Conservation (phyloP, 2,329 filamentous ascomycete genomes). For the Xylariaceae sp. region DNA sequence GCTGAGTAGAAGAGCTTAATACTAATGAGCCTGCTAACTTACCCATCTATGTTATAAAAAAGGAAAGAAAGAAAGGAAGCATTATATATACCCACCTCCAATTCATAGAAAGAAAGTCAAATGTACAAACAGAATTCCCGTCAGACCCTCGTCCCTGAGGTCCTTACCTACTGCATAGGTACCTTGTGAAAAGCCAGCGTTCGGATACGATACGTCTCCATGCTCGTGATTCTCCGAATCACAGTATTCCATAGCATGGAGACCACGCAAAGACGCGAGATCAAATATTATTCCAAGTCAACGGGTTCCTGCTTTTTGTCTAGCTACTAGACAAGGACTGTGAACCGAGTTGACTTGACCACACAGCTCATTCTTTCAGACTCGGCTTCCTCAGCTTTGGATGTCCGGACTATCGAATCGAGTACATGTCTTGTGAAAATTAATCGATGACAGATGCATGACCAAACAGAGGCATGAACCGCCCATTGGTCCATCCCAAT, state of each 20-base stretch:
- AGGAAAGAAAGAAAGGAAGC: conserved; percentile 1
- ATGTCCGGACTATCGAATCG: conserved; percentile 58
- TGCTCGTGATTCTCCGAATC: conserved; percentile 35
- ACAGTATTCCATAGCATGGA: conserved; percentile 43
- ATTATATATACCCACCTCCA: conserved; percentile 37
- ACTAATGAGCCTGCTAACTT: conserved; percentile 9
- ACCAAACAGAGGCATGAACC: too few relatives aligned
- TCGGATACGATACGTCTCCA: conserved; percentile 61
- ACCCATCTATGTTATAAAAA: conserved; percentile 11
- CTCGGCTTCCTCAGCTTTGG: conserved; percentile 53
- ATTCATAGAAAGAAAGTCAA: conserved; percentile 19
- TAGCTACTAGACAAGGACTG: conserved; percentile 11
- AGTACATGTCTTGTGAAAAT: too few relatives aligned
- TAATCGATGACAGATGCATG: too few relatives aligned
- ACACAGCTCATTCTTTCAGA: conserved; percentile 56
- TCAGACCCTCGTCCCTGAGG: not conserved
- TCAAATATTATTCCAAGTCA: conserved; percentile 34
- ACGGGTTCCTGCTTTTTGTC: conserved; percentile 22
- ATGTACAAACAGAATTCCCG: conserved; percentile 13
- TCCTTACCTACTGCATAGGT: not conserved
- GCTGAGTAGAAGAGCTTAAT: conserved; percentile 23
- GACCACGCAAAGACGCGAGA: conserved; percentile 60
- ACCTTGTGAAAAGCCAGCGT: conserved; percentile 41
- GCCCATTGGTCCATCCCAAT: too few relatives aligned
- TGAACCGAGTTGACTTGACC: conserved; percentile 18